Conservation (phyloP, 345 rosid genomes). For the Mallotus nudiflorus region DNA sequence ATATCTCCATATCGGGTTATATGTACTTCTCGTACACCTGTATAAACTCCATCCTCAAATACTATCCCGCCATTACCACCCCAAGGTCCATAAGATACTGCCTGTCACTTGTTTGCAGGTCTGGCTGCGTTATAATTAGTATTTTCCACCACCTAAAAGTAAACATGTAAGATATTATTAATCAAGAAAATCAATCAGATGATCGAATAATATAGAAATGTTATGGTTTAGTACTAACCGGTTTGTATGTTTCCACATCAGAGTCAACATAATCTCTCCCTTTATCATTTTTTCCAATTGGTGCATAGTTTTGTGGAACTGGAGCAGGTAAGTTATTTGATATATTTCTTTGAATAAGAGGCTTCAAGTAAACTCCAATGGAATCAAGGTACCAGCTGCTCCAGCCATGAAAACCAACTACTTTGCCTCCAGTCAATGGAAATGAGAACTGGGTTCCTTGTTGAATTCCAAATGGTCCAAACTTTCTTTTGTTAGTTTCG, state of each 20-base stretch:
- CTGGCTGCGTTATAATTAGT: no score
- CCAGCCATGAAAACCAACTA: conserved; percentile 37
- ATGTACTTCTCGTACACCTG: conserved; percentile 29
- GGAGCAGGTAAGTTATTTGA: not conserved
- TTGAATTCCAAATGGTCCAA: conserved; percentile 34
- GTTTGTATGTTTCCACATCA: not conserved
- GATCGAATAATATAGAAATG: no score
- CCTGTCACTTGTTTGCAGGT: conserved; percentile 7
- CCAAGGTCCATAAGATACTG: conserved; percentile 27
- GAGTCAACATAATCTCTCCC: not conserved
- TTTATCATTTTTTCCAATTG: not conserved
- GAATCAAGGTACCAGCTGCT: conserved; percentile 34
- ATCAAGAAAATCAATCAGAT: no score
- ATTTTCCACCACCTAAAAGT: not conserved
- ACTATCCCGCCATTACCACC: conserved; percentile 32
- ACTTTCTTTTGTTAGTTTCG: conserved; percentile 27
- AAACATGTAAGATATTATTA: not conserved
- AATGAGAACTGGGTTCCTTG: conserved; percentile 30
- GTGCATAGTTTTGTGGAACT: not conserved
- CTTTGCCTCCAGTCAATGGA: conserved; percentile 23
- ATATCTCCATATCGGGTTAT: conserved; percentile 22
- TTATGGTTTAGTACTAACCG: not conserved
- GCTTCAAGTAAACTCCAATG: conserved; percentile 29
- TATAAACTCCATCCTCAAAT: conserved; percentile 31
- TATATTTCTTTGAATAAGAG: conserved; percentile 13